Evolutionary conservation across 2,329 filamentous ascomycete genomes (phyloP), one percentile per base, ranked within the genome.

Genomic region (Trichoderma brevicompactum): DNA sequence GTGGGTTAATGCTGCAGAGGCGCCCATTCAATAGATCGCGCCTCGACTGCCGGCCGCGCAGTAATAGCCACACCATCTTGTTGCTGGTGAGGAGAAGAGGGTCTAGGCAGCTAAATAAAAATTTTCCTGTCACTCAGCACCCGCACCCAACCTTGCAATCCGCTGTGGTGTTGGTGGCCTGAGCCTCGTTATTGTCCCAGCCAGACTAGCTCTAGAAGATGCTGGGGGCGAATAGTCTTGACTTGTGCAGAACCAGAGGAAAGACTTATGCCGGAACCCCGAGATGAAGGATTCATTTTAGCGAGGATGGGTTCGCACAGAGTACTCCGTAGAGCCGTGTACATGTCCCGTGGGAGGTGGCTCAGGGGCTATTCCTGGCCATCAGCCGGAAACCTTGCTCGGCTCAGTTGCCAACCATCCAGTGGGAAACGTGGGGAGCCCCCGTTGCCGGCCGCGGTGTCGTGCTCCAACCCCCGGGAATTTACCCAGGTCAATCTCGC

Each of bases 371-470:
- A 15, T 43, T 19, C 19, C 34, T 17, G 34, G 28, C 59, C 59
- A 52, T 38, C 59, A 62, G 36, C 40, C 44, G 15, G 38, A 41
- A 13, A 34, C 41, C 46, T 8, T 55, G 54, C 44, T 52, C 28
- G 40, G 40, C 15, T 38, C 38, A 48, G 48, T 46, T 32, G 46
- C 44, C 64, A 60, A 60, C 60, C 59, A 58, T 38, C 48, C 41
- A 44, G 28, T 59, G 19, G 46, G 44, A 66, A 66, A 66, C 65
- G 65, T 66, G 65, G 65, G 65, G 65, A 66, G 58, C 58, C 56
- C 40, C 10, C 28, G 50, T 62, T 52, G 46, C 63, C 55, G 55
- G 55, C 54, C 23, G 46, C 54, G 52, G 49, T 55, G 64, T 52
- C 44, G 19, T 61, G 50, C 43, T 50, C 50, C 43, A 23, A 19